Base-by-base conservation (phyloP, 257 asterid genomes). In the Cinchona pubescens region DNA sequence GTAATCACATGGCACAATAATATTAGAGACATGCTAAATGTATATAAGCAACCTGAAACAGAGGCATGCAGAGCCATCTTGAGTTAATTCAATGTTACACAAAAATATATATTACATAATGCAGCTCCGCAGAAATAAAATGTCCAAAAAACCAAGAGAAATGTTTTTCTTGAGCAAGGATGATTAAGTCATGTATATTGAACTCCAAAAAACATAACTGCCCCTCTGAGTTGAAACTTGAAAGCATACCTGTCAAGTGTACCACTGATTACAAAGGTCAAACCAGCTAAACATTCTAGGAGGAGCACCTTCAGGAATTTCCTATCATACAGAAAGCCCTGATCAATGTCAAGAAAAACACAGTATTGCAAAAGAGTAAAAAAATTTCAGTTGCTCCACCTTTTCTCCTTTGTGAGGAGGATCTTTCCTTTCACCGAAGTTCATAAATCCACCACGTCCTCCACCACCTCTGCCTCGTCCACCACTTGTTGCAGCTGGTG, bases 321-420 rank as follows among this genome's bases (percentile, higher is more conserved):
- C 99, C 99, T 95, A 88, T 72, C 38, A 76, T 51, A 77, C 75
- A 81, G 73, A 72, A 79, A 83, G 80, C 42, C 55, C 79, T 19
- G 9, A 53, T 78, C 64, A 72, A n/a, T 72, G 34, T 30, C 25
- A 53, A 60, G 23, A 65, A 35, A n/a, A 35, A 53, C 59, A 19
- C 66, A 9, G 29, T 48, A 27, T 3, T 29, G 13, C 32, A 73
- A 81, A 77, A 75, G 73, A 71, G 71, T 71, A 43, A 37, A 76
- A 65, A 79, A 53, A 63, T 38, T 72, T 56, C 38, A 72, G 67
- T 12, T 23, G 69, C 55, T 18, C 69, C 75, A 92, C 99, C 98
- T 95, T 95, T 83, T 95, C 98, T 80, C 99, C 99, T 87, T 95
- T 95, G 76, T 90, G 99, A 73, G 99, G 98, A 86, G 99, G 99